A percentile compares a stretch with the other conserved stretches of the same genome.
phyloP scores from a whole-genome alignment of 345 rosid genomes.

The Citrus australasica region DNA sequence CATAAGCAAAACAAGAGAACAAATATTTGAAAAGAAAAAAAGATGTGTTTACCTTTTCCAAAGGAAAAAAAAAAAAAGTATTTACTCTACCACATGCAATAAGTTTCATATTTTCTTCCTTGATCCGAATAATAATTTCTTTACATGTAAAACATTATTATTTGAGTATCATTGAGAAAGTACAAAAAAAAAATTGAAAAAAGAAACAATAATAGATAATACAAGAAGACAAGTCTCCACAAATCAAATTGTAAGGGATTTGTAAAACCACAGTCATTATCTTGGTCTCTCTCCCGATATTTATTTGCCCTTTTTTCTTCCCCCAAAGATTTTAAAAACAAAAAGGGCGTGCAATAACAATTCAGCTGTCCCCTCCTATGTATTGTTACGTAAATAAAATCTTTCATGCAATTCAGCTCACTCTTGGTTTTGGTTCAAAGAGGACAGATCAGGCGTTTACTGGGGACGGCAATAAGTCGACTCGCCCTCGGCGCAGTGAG shows the following conservation, averaged over 20 bases:
- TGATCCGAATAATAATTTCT: neutral
- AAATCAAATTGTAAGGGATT: neutral
- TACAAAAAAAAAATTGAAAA: neutral
- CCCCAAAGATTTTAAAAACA: neutral
- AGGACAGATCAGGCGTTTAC: conserved; percentile 44
- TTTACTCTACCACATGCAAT: neutral
- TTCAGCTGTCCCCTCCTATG: neutral
- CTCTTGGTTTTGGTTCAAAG: conserved; percentile 17
- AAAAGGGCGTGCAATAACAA: neutral
- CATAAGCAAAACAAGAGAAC: neutral
- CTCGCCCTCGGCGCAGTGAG: conserved; percentile 83
- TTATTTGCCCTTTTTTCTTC: neutral
- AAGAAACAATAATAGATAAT: neutral
- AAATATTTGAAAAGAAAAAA: no score
- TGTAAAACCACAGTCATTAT: conserved; percentile 2
- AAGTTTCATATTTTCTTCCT: neutral
- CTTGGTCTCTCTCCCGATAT: neutral
- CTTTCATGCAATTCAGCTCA: neutral
- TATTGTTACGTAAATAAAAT: neutral
- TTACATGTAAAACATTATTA: neutral
- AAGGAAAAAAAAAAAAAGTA: no score
- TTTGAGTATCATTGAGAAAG: neutral
- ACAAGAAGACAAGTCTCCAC: conserved; percentile 3
- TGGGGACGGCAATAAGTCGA: conserved; percentile 63
- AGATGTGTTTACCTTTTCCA: neutral